Evolutionary conservation across 176 grass and related monocot genomes (phyloP).

Genomic region (Tuctoria greenei): DNA sequence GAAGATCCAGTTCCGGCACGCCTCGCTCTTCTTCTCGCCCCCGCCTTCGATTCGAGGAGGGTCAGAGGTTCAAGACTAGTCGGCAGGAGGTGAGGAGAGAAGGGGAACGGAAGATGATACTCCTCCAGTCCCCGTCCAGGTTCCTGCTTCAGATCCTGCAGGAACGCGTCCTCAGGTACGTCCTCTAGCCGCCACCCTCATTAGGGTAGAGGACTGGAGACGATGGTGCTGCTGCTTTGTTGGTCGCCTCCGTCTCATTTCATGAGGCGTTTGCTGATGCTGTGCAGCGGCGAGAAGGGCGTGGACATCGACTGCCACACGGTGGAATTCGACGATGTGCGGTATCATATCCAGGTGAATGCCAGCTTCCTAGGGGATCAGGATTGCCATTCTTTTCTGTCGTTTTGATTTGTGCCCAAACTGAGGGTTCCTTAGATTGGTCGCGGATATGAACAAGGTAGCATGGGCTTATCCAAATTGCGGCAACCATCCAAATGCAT

Average conservation of each 20-base stretch:
- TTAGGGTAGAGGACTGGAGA: not conserved
- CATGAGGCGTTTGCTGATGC: not conserved
- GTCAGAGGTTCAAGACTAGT: not conserved
- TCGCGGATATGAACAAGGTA: not conserved
- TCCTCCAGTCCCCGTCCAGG: constrained; percentile 90
- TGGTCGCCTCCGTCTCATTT: not conserved
- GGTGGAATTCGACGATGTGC: constrained; percentile 92
- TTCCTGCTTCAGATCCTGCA: constrained; percentile 98
- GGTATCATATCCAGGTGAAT: constrained; percentile 91
- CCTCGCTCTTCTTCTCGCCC: not conserved
- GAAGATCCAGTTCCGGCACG: not conserved
- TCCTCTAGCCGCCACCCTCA: not conserved
- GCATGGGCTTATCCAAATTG: not conserved
- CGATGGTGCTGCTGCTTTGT: not conserved
- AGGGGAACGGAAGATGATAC: constrained; percentile 64
- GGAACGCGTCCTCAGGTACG: constrained; percentile 78
- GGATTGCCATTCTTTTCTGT: not conserved
- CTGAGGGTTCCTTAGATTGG: not conserved
- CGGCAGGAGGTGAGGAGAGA: constrained; percentile 1
- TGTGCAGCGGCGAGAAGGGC: constrained; percentile 73
- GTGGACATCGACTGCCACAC: constrained; percentile 97
- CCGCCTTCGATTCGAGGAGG: not conserved
- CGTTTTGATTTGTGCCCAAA: not conserved
- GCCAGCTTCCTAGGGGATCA: not conserved
- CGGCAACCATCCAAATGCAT: not conserved